These are phyloP conservation scores for Aspergillus pseudoterreus DNA, from an alignment of 2,329 filamentous ascomycete species.

Conservation along the genomic window DNA sequence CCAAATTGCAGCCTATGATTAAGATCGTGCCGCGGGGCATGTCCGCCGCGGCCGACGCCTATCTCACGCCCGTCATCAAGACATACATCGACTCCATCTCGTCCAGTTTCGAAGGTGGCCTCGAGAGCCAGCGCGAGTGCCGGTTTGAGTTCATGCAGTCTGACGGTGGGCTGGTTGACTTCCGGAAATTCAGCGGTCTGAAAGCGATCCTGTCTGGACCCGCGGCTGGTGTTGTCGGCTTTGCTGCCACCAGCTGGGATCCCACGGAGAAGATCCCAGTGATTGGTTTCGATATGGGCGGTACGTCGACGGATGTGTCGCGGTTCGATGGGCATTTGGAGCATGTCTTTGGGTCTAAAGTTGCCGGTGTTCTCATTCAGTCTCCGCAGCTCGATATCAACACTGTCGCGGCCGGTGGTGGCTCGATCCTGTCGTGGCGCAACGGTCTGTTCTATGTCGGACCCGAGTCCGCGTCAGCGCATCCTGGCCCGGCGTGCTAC, in stretches of 20 bases:
- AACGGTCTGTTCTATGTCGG: conserved; percentile 91
- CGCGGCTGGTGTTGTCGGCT: conserved; percentile 90
- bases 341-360: conserved; percentile 91
- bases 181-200: conserved; percentile 70
- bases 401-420: conserved; percentile 84
- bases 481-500: conserved; percentile 89
- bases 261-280: conserved; percentile 75
- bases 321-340: conserved; percentile 85
- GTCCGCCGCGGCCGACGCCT: conserved; percentile 74
- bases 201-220: conserved; percentile 87
- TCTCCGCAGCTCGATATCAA: conserved; percentile 92
- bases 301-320: conserved; percentile 84
- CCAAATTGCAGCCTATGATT: conserved; percentile 81
- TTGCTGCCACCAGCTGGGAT: conserved; percentile 88
- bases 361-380: conserved; percentile 89
- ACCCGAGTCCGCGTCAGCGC: conserved; percentile 84
- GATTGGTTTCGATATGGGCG: conserved; percentile 95
- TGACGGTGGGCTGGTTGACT: conserved; percentile 64
- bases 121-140: conserved; percentile 68
- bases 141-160: conserved; percentile 97
- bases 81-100: conserved; percentile 60
- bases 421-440: conserved; percentile 68
- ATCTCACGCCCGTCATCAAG: conserved; percentile 73
- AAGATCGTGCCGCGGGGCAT: conserved; percentile 75
- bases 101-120: conserved; percentile 72